Evolutionary conservation across 345 rosid species (phyloP).

Genomic region (Eucalyptus regnans): DNA sequence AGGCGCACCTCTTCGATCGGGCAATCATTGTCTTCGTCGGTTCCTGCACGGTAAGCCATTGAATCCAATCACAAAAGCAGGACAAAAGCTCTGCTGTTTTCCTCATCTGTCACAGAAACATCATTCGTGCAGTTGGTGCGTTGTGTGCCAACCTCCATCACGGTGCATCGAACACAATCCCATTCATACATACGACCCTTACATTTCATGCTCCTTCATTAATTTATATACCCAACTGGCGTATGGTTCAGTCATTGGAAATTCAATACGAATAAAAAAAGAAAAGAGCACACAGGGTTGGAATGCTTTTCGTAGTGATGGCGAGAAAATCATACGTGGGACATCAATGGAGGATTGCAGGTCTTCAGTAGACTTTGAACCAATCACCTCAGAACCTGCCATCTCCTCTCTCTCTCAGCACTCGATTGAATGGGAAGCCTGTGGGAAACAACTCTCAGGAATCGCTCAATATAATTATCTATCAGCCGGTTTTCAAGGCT

Average conservation of each 20-base stretch:
- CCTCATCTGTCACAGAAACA: not conserved
- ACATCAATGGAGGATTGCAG: not conserved
- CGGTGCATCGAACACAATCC: not conserved
- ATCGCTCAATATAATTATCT: not conserved
- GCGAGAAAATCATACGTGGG: not conserved
- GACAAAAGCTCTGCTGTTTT: not conserved
- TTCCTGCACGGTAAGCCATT: not conserved
- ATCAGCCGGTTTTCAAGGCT: not conserved
- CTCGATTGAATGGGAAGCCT: not conserved
- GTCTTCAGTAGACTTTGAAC: not conserved
- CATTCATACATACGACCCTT: not conserved
- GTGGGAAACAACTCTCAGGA: not conserved
- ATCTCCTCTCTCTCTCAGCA: not conserved
- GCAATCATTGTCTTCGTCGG: constrained; percentile 22
- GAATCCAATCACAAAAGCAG: not conserved
- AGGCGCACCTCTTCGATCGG: constrained; percentile 39
- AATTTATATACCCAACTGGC: not conserved
- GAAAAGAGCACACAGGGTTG: not conserved
- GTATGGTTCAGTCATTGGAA: not conserved
- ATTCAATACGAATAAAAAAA: not conserved
- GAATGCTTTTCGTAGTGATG: not conserved
- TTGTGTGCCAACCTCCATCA: not conserved
- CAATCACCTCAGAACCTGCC: not conserved
- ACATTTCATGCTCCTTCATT: not conserved
- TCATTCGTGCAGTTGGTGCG: not conserved